Percentiles rank a stretch among this genome's conserved stretches.
Conservation (phyloP, 2,329 filamentous ascomycete genomes). For the Claviceps arundinis region DNA sequence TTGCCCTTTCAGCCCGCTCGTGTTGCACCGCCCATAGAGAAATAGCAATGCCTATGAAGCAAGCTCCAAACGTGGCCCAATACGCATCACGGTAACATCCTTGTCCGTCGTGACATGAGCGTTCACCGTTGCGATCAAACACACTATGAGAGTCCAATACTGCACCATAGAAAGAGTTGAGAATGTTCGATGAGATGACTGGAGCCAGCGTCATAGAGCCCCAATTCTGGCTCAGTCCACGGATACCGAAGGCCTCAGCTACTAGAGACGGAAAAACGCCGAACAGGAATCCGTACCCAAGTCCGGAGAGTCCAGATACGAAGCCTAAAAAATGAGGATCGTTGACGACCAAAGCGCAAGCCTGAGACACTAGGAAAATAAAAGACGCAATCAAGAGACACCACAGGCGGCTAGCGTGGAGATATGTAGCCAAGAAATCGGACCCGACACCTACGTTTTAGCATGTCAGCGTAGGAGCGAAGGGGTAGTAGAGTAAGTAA, state of each 20-base stretch:
- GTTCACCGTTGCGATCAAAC: constrained; percentile 53
- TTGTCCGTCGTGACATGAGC: constrained; percentile 63
- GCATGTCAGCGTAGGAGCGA: neutral
- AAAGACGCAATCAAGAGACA: constrained; percentile 66
- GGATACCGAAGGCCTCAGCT: constrained; percentile 82
- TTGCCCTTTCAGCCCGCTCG: constrained; percentile 30
- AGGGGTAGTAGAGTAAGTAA: too few relatives aligned
- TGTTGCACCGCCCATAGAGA: constrained; percentile 58
- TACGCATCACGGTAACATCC: constrained; percentile 75
- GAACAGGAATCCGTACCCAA: constrained; percentile 88
- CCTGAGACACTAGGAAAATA: constrained; percentile 69
- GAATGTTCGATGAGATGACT: constrained; percentile 77
- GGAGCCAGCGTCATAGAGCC: constrained; percentile 86
- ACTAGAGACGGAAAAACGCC: constrained; percentile 85
- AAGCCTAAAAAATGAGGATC: constrained; percentile 66
- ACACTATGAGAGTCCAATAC: constrained; percentile 74
- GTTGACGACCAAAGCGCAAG: constrained; percentile 59
- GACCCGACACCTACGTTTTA: constrained; percentile 59
- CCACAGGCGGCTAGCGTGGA: constrained; percentile 78
- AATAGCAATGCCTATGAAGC: constrained; percentile 52
- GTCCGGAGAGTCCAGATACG: constrained; percentile 71
- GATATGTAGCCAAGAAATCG: constrained; percentile 72
- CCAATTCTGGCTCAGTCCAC: constrained; percentile 89
- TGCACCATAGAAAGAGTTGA: constrained; percentile 79
- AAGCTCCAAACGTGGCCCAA: constrained; percentile 60